Conservation (phyloP, 2,329 filamentous ascomycete species). For the Scleromitrula shiraiana region DNA sequence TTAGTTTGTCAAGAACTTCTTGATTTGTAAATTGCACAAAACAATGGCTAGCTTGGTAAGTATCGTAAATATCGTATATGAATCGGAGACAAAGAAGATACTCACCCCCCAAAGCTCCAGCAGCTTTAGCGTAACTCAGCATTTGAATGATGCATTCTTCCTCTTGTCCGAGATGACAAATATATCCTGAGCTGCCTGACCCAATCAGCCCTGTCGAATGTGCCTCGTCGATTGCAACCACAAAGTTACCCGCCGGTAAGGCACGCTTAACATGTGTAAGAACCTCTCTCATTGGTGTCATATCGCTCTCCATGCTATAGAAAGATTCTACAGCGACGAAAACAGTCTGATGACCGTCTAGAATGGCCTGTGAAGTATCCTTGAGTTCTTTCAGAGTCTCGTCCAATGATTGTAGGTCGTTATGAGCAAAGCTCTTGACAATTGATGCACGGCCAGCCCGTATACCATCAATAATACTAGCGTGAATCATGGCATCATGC, state of each 20-base stretch:
- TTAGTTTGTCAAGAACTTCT: no score
- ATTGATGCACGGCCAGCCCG: background rate
- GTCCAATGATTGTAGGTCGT: background rate
- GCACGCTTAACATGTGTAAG: background rate
- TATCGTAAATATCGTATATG: no score
- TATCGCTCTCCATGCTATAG: background rate
- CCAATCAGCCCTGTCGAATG: no score
- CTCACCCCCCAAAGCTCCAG: no score
- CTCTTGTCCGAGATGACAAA: no score
- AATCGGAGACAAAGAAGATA: no score
- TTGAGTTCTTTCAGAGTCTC: background rate
- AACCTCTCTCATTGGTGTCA: background rate
- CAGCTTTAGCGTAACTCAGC: no score
- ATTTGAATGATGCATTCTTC: no score
- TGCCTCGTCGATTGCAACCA: background rate
- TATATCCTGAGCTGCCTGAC: no score
- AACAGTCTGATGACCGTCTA: background rate
- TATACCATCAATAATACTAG: background rate
- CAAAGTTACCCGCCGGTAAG: background rate
- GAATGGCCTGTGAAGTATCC: background rate
- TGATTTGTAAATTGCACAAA: no score
- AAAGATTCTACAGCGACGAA: background rate
- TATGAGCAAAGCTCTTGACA: background rate
- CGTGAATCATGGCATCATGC: background rate
- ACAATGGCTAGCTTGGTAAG: no score